These are phyloP conservation scores for Adansonia madagascariensis DNA, from an alignment of 441 rosid genomes.

Conservation along the genomic window DNA sequence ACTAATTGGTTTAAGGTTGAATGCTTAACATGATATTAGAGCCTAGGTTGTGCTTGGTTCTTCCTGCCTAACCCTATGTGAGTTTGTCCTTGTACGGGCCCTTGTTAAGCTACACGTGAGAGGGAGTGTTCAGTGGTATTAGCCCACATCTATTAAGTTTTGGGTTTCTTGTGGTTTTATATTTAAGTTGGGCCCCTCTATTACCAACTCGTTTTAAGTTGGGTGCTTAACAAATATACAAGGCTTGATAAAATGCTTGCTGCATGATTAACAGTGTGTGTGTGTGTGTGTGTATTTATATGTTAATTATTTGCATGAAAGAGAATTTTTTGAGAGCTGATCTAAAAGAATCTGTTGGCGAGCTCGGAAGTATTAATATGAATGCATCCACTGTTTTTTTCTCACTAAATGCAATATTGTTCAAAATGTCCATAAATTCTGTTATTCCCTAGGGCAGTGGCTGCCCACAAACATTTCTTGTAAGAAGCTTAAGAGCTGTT, in stretches of 20 bases:
- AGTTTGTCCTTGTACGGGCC: too few relatives aligned
- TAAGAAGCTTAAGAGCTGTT: not conserved
- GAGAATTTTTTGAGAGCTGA: not conserved
- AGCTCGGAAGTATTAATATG: conserved; percentile 9
- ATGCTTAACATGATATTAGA: too few relatives aligned
- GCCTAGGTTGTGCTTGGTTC: too few relatives aligned
- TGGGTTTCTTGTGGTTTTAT: too few relatives aligned
- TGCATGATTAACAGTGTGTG: too few relatives aligned
- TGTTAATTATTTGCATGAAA: not conserved
- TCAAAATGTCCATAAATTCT: not conserved
- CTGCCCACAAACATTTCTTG: not conserved
- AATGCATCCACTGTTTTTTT: not conserved
- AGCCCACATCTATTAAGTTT: too few relatives aligned
- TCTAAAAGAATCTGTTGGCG: not conserved
- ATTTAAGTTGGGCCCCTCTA: too few relatives aligned
- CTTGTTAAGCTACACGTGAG: too few relatives aligned
- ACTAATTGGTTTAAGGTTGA: too few relatives aligned
- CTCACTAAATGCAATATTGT: conserved; percentile 4
- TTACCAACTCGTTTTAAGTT: too few relatives aligned
- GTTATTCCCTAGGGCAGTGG: not conserved
- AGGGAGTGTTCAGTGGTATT: too few relatives aligned
- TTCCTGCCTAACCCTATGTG: too few relatives aligned
- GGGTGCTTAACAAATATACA: not conserved
- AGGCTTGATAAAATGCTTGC: not conserved
- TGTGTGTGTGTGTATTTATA: not conserved